A percentile compares a stretch with the other conserved stretches of the same genome.
phyloP scores from a whole-genome alignment of 768 basidiomycete species.

The Leccinum disarticulatum region DNA sequence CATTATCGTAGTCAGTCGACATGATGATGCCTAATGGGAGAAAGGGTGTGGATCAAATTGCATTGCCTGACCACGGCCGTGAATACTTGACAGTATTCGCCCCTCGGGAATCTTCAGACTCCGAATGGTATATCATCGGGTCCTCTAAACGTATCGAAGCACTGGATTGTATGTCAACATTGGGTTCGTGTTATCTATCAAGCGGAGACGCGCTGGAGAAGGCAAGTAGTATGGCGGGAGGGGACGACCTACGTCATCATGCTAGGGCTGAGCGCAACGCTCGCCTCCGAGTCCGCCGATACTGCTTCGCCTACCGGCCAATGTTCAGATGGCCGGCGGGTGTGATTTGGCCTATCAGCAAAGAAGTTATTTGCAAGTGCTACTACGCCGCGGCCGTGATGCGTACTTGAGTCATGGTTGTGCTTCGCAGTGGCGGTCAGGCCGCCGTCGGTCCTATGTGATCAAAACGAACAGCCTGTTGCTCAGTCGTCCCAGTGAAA shows the following conservation, averaged over 20 bases:
- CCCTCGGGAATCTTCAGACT: not conserved
- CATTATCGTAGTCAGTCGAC: constrained; percentile 6
- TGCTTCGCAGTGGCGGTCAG: no score
- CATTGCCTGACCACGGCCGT: not conserved
- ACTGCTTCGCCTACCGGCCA: no score
- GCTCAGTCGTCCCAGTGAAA: not conserved
- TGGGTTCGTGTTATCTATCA: no score
- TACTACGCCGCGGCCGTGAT: no score
- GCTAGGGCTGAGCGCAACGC: not conserved
- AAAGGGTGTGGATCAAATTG: not conserved
- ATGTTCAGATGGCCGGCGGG: not conserved
- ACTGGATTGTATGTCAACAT: not conserved
- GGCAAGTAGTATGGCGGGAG: no score
- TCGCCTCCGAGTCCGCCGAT: not conserved
- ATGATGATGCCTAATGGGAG: constrained; percentile 5
- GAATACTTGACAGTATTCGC: not conserved
- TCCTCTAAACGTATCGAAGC: not conserved
- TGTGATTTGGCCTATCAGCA: not conserved
- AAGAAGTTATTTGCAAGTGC: not conserved
- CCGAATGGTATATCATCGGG: no score
- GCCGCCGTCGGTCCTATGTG: not conserved
- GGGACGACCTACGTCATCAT: not conserved
- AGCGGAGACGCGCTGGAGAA: no score
- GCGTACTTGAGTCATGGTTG: no score
- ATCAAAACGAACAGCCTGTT: not conserved